Percentiles rank a stretch among this genome's conserved stretches.
These are phyloP conservation scores for Fusarium pseudoanthophilum DNA, from an alignment of 2,329 filamentous ascomycete genomes.

Conservation along the genomic window DNA sequence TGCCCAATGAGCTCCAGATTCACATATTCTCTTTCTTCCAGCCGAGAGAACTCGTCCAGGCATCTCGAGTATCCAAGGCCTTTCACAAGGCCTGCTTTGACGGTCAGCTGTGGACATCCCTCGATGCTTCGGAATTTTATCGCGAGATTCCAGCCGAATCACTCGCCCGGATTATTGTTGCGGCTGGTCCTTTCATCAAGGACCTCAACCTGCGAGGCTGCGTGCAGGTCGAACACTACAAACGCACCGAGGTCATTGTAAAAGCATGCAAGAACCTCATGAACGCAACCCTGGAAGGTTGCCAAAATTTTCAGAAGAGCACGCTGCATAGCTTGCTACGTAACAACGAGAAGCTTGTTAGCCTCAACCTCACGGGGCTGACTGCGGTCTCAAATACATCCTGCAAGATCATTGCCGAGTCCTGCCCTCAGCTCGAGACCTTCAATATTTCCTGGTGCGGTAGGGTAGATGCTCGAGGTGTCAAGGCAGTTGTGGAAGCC, in stretches of 20 bases:
- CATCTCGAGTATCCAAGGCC: conserved; percentile 78
- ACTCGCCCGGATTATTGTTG: conserved; percentile 83
- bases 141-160: conserved; percentile 85
- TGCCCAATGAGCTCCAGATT: conserved; percentile 86
- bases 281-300: conserved; percentile 89
- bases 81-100: conserved; percentile 92
- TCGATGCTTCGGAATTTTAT: conserved; percentile 90
- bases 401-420: conserved; percentile 85
- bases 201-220: conserved; percentile 92
- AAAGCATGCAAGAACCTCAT: conserved; percentile 87
- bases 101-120: conserved; percentile 88
- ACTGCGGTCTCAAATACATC: conserved; percentile 82
- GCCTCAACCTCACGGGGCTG: conserved; percentile 87
- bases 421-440: conserved; percentile 82
- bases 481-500: conserved; percentile 76
- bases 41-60: conserved; percentile 83
- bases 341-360: conserved; percentile 80
- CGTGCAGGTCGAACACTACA: conserved; percentile 85
- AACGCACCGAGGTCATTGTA: conserved; percentile 80
- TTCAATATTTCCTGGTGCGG: conserved; percentile 95
- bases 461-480: conserved; percentile 80
- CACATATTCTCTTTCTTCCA: conserved; percentile 79
- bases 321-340: conserved; percentile 81
- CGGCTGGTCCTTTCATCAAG: conserved; percentile 89
- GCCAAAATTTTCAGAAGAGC: conserved; percentile 81